Conservation (phyloP, 805 yeast genomes). For the Peterozyma toletana region DNA sequence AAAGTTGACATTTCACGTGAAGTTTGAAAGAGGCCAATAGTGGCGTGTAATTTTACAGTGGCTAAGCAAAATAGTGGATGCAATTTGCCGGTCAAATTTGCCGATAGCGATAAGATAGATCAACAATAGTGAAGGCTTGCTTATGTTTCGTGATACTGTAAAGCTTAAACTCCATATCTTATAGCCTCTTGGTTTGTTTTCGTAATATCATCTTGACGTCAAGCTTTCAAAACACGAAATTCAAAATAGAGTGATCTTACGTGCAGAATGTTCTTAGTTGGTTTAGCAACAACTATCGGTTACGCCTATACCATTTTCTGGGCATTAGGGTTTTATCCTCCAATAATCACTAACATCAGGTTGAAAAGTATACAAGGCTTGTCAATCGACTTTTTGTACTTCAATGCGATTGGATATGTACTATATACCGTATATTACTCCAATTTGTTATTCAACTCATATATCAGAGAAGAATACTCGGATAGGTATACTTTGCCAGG, state of each 20-base stretch:
- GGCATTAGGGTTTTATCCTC: conserved; percentile 25
- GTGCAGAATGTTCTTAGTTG: neutral
- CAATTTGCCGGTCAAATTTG: no score
- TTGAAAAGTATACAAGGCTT: conserved; percentile 26
- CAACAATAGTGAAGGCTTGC: no score
- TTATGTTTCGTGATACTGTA: no score
- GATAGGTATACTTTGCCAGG: conserved; percentile 15
- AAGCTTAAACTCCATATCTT: no score
- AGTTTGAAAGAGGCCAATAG: no score
- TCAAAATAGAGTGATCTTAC: neutral
- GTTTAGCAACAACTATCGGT: conserved; percentile 17
- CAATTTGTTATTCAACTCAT: conserved; percentile 12
- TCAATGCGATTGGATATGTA: conserved; percentile 24
- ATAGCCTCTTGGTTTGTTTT: no score
- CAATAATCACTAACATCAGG: conserved; percentile 21
- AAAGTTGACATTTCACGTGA: no score
- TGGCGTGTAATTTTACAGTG: no score
- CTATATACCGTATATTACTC: conserved; percentile 23
- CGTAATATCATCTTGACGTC: no score
- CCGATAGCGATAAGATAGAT: no score
- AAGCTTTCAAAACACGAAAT: no score
- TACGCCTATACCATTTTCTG: conserved; percentile 22
- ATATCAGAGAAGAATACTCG: conserved; percentile 21
- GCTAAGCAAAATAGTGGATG: no score
- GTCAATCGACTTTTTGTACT: conserved; percentile 25